Percentiles rank a stretch among this genome's conserved stretches.
Evolutionary conservation across 116 monocot genomes (phyloP).

Genomic region (Cymodocea nodosa): DNA sequence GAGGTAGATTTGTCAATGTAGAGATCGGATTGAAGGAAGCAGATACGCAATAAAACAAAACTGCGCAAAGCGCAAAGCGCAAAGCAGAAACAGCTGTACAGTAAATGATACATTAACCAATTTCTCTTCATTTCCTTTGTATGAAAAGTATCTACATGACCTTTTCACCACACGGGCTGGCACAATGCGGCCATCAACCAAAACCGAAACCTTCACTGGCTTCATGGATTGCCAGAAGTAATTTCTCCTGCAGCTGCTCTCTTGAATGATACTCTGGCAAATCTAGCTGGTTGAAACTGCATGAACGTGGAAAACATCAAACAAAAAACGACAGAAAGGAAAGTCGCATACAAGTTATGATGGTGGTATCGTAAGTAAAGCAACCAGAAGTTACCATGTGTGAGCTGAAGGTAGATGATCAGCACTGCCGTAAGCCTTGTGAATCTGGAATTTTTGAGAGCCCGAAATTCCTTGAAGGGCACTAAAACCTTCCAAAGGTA

Average conservation of each 20-base stretch:
- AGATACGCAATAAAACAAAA: neutral
- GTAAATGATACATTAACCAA: neutral
- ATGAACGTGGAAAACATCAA: conserved; percentile 1
- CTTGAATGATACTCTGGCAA: conserved; percentile 92
- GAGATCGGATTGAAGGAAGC: no score
- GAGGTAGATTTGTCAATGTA: no score
- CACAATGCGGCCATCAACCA: conserved; percentile 24
- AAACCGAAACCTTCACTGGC: conserved; percentile 97
- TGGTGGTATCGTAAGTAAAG: neutral
- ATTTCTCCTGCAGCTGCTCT: conserved; percentile 83
- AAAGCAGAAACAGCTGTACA: neutral
- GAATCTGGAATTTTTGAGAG: conserved; percentile 91
- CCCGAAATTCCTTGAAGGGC: conserved; percentile 99
- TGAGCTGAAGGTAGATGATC: conserved; percentile 93
- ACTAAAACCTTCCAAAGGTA: conserved; percentile 95
- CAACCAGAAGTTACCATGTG: conserved; percentile 49
- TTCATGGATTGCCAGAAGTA: conserved; percentile 93
- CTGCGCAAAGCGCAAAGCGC: neutral
- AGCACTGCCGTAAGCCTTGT: conserved; percentile 94
- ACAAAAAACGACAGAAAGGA: neutral
- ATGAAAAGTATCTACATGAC: conserved; percentile 16
- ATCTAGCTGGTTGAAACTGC: conserved; percentile 97
- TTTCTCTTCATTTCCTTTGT: neutral
- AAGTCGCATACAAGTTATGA: neutral
- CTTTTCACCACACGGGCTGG: neutral